A percentile compares a stretch with the other conserved stretches of the same genome.
Conservation (phyloP, 2,329 filamentous ascomycete genomes). For the Meredithiella fracta region DNA sequence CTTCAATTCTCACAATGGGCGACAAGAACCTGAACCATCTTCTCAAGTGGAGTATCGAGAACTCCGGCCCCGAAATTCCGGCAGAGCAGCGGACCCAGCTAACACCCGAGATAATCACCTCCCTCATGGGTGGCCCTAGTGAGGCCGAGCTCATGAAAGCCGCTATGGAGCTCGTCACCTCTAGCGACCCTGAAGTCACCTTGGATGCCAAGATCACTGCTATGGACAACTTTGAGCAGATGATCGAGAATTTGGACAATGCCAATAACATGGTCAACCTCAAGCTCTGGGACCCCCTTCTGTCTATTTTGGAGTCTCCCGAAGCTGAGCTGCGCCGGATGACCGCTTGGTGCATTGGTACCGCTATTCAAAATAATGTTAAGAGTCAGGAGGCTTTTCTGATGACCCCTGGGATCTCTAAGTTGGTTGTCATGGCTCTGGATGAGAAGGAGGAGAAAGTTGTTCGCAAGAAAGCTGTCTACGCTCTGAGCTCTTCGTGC, state of each 20-base stretch:
- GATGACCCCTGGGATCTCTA: constrained; percentile 49
- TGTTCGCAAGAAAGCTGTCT: constrained; percentile 73
- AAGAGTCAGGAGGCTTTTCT: constrained; percentile 60
- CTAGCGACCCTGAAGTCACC: constrained; percentile 41
- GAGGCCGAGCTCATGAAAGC: constrained; percentile 87
- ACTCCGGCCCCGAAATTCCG: constrained; percentile 24
- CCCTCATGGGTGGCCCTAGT: constrained; percentile 68
- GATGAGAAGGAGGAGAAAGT: constrained; percentile 40
- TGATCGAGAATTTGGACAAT: constrained; percentile 87
- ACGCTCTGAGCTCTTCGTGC: constrained; percentile 69
- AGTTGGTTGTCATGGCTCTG: constrained; percentile 48
- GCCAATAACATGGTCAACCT: constrained; percentile 80
- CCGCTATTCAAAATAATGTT: constrained; percentile 90
- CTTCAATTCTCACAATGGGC: constrained; percentile 7
- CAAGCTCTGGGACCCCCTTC: constrained; percentile 65
- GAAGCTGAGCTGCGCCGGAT: constrained; percentile 61
- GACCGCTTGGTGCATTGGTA: constrained; percentile 89
- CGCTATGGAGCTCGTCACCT: constrained; percentile 60
- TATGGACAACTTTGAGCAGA: constrained; percentile 88
- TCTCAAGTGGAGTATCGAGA: constrained; percentile 57
- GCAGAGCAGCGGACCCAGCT: constrained; percentile 30
- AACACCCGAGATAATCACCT: constrained; percentile 52
- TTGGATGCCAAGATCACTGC: constrained; percentile 66
- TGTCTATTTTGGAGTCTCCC: constrained; percentile 49
- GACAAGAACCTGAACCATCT: constrained; percentile 53